phyloP scores from a whole-genome alignment of 805 yeast species.

The Sugiyamaella smithiae region DNA sequence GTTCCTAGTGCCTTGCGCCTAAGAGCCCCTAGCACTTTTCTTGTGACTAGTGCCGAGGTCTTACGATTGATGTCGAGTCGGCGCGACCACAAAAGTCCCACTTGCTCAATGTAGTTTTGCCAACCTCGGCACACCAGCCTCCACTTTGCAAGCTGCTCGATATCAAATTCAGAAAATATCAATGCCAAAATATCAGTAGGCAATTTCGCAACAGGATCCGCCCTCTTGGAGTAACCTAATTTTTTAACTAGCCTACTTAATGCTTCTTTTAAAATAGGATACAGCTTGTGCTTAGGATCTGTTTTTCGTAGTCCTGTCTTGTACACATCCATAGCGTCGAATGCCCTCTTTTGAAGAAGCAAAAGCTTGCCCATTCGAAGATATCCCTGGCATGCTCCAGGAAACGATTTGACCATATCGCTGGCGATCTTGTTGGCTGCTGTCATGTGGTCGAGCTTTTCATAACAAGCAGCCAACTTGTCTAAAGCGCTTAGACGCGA shows the following conservation, averaged over 20 bases:
- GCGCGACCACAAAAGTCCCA: background rate
- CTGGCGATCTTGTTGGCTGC: background rate
- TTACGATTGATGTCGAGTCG: background rate
- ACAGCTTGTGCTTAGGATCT: background rate
- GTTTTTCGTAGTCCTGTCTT: background rate
- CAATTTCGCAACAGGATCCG: background rate
- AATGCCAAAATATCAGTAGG: conserved; percentile 1
- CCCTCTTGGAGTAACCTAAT: background rate
- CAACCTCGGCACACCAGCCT: background rate
- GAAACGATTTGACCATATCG: background rate
- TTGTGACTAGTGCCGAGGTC: background rate
- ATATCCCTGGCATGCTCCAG: background rate
- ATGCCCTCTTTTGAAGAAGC: background rate
- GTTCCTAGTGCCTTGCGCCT: background rate
- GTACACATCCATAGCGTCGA: conserved; percentile 2
- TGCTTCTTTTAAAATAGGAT: background rate
- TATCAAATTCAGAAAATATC: background rate
- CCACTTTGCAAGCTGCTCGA: background rate
- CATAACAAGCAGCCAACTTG: background rate
- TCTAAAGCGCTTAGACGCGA: background rate
- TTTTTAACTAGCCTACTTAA: background rate
- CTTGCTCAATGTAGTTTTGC: background rate
- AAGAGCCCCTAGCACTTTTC: background rate
- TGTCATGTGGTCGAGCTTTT: background rate
- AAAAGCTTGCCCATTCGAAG: background rate